Conservation (phyloP, 495 filamentous ascomycete species). For the Parathielavia appendiculata region DNA sequence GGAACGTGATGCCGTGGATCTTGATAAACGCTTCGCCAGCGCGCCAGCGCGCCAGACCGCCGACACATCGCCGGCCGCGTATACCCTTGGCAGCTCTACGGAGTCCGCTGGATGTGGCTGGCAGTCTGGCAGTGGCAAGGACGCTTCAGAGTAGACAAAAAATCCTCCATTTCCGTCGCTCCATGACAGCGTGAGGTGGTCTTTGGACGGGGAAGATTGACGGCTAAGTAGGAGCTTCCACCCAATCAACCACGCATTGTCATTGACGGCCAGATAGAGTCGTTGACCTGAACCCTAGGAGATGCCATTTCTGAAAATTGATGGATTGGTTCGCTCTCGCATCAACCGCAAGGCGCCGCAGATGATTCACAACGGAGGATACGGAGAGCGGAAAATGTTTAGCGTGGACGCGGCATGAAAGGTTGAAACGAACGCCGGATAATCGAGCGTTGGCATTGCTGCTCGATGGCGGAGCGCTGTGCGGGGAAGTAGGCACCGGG, state of each 20-base stretch:
- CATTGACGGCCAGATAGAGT: conserved; percentile 8
- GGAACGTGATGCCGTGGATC: not conserved
- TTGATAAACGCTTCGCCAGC: conserved; percentile 21
- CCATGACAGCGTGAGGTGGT: conserved; percentile 17
- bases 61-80: conserved; percentile 9
- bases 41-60: conserved; percentile 18
- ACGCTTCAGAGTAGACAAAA: conserved; percentile 14
- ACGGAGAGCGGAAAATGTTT: too few species aligned
- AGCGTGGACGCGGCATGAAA: too few species aligned
- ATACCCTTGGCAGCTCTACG: not conserved
- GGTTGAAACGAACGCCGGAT: too few species aligned
- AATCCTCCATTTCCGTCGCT: conserved; percentile 13
- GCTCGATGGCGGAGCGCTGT: too few species aligned
- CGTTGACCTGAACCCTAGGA: conserved; percentile 7
- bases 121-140: not conserved
- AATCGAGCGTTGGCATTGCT: too few species aligned
- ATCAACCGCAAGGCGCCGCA: too few species aligned
- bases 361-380: too few species aligned
- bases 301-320: too few species aligned
- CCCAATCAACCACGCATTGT: conserved; percentile 16
- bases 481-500: too few species aligned
- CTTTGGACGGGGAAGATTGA: not conserved
- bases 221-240: conserved; percentile 12
- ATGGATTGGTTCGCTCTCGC: too few species aligned
- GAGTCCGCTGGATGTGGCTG: not conserved